Conservation (phyloP, 2,329 filamentous ascomycete genomes). For the Pyrenophora teres region DNA sequence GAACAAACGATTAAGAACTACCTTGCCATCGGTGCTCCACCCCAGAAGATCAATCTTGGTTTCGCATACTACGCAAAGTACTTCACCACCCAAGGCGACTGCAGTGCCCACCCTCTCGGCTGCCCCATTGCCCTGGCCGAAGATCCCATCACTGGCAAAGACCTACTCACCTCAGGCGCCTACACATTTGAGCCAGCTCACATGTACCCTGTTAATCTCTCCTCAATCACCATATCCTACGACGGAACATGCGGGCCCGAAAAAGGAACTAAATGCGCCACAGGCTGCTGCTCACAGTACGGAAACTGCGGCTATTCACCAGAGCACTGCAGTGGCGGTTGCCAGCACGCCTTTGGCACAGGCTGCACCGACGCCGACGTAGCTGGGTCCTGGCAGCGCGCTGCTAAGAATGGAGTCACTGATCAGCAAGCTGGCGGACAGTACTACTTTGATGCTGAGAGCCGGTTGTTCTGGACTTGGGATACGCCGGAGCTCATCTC, state of each 20-base stretch:
- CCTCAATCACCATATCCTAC: slow-evolving; percentile 16
- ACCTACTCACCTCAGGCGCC: slow-evolving; percentile 61
- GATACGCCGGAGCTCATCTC: slow-evolving; percentile 66
- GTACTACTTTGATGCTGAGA: slow-evolving; percentile 67
- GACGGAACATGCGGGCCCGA: slow-evolving; percentile 43
- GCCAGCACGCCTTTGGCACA: slow-evolving; percentile 40
- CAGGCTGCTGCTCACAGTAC: slow-evolving; percentile 41
- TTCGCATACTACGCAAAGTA: slow-evolving; percentile 73
- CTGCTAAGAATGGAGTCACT: slow-evolving; percentile 58
- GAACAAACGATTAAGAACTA: slow-evolving; percentile 63
- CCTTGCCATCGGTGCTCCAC: slow-evolving; percentile 59
- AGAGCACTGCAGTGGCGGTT: slow-evolving; percentile 40
- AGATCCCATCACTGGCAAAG: slow-evolving; percentile 60
- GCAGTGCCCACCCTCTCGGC: slow-evolving; percentile 56
- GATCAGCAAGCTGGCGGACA: slow-evolving; percentile 66
- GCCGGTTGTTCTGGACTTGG: slow-evolving; percentile 73
- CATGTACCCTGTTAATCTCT: slow-evolving; percentile 29
- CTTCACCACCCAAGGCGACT: slow-evolving; percentile 59
- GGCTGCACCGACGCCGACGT: slow-evolving; percentile 58
- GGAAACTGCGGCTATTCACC: slow-evolving; percentile 38
- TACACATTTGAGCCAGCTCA: slow-evolving; percentile 55
- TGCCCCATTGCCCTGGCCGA: slow-evolving; percentile 66
- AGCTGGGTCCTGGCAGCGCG: slow-evolving; percentile 61
- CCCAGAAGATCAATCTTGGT: slow-evolving; percentile 65
- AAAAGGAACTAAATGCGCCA: slow-evolving; percentile 31